phyloP scores from a whole-genome alignment of 352 stramenopile genomes.

The Pythium grandisporangium region DNA sequence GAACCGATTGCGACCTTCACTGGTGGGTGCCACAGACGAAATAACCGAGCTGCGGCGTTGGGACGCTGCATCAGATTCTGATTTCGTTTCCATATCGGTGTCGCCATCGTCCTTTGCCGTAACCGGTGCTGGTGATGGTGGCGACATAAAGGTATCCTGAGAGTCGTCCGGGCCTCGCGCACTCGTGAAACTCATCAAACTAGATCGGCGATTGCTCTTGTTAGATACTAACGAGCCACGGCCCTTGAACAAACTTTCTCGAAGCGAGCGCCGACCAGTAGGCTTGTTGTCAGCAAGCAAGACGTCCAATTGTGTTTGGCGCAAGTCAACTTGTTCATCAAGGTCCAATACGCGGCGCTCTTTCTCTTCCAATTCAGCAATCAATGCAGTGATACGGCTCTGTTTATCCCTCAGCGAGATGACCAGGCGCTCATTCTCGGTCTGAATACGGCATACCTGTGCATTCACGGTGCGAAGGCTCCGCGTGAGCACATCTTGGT shows the following conservation, averaged over 20 bases:
- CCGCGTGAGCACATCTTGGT: conserved; percentile 28
- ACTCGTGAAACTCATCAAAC: conserved; percentile 5
- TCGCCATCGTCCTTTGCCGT: no score
- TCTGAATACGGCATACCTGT: conserved; percentile 41
- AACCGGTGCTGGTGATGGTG: no score
- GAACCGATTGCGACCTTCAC: no score
- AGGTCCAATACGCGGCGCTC: conserved; percentile 57
- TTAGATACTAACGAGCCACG: conserved; percentile 10
- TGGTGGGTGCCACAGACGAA: no score
- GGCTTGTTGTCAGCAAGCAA: conserved; percentile 18
- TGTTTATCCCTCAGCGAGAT: conserved; percentile 46
- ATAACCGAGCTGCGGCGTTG: no score
- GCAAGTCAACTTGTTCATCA: conserved; percentile 41
- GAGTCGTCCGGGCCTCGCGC: neutral
- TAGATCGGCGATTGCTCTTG: neutral
- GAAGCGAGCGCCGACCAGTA: conserved; percentile 10
- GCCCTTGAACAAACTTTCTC: conserved; percentile 12
- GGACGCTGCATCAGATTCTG: no score
- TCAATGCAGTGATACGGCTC: conserved; percentile 38
- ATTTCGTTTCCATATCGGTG: no score
- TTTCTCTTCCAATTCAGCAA: conserved; percentile 51
- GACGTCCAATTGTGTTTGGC: conserved; percentile 39
- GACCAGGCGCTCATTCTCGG: conserved; percentile 42
- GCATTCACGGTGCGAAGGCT: conserved; percentile 41
- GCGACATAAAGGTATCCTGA: no score